Percentiles rank a stretch among this genome's conserved stretches.
Conservation (phyloP, 108 stramenopile genomes). For the Asterionellopsis glacialis region DNA sequence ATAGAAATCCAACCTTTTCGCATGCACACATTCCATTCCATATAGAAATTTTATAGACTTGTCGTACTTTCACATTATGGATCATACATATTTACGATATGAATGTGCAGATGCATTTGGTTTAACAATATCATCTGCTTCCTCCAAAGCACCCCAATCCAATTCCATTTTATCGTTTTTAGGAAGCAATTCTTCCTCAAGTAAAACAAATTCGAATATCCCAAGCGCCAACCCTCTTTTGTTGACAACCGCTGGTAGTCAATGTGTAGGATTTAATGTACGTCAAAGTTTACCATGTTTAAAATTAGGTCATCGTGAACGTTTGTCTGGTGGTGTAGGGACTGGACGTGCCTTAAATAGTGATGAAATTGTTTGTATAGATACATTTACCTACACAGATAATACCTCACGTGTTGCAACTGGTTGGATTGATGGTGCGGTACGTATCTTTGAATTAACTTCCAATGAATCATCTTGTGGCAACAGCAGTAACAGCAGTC, state of each 20-base stretch:
- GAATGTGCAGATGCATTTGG: conserved; percentile 88
- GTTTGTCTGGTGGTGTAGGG: conserved; percentile 57
- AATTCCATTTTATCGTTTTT: conserved; percentile 62
- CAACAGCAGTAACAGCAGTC: too few relatives aligned
- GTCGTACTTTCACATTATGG: too few relatives aligned
- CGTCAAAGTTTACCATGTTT: conserved; percentile 42
- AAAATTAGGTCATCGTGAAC: conserved; percentile 65
- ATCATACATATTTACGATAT: conserved; percentile 84
- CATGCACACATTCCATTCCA: too few relatives aligned
- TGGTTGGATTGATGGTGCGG: conserved; percentile 82
- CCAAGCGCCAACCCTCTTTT: conserved; percentile 23
- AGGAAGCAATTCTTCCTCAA: conserved; percentile 2
- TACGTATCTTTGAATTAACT: conserved; percentile 58
- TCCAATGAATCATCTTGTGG: too few relatives aligned
- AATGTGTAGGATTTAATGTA: conserved; percentile 56
- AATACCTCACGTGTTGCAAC: conserved; percentile 82
- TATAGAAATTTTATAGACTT: too few relatives aligned
- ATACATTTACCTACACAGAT: too few relatives aligned
- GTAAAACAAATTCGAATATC: conserved; percentile 11
- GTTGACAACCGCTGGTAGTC: conserved; percentile 64
- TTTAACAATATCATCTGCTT: too few relatives aligned
- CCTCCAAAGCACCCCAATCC: conserved; percentile 60
- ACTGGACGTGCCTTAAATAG: conserved; percentile 75
- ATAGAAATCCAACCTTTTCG: too few relatives aligned
- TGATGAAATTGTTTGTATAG: conserved; percentile 58